A percentile compares a stretch with the other conserved stretches of the same genome.
phyloP scores from a whole-genome alignment of 2,329 filamentous ascomycete species.

The Fusarium cyanostomum region DNA sequence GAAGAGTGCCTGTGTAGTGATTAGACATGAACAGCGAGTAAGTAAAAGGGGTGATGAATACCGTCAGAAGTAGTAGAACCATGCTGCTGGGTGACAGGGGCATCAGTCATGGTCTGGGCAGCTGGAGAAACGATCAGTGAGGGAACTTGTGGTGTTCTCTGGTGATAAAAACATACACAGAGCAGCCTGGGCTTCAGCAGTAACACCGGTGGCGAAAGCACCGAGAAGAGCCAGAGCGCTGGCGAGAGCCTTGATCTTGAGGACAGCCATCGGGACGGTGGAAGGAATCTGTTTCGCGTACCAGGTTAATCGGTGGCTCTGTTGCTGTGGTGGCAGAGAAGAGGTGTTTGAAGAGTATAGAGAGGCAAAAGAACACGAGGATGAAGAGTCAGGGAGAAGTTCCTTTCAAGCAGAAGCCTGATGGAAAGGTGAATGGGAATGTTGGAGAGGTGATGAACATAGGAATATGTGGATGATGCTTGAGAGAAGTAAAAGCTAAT shows the following conservation, averaged over 20 bases:
- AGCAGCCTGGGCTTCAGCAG: slow-evolving; percentile 26
- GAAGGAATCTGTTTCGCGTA: slow-evolving; percentile 10
- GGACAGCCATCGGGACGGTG: slow-evolving; percentile 41
- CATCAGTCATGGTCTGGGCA: slow-evolving; percentile 42
- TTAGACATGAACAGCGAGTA: not conserved
- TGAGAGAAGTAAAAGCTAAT: no score
- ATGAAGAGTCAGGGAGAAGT: not conserved
- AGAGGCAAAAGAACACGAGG: not conserved
- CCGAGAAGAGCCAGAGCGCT: slow-evolving; percentile 37
- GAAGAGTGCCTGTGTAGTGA: slow-evolving; percentile 41
- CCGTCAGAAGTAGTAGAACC: slow-evolving; percentile 48
- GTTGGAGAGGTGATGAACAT: not conserved
- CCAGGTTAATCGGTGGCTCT: slow-evolving; percentile 1
- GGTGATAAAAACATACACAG: slow-evolving; percentile 31
- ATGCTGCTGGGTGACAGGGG: slow-evolving; percentile 44
- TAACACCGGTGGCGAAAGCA: slow-evolving; percentile 29
- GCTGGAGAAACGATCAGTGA: slow-evolving; percentile 38
- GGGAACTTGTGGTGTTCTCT: not conserved
- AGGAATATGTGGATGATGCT: not conserved
- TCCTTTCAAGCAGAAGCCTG: not conserved
- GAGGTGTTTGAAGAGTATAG: no score
- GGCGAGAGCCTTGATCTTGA: slow-evolving; percentile 43
- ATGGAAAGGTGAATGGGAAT: not conserved
- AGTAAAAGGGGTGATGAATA: slow-evolving; percentile 24
- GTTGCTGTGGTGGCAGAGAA: not conserved